Base-by-base conservation (phyloP, 2,329 filamentous ascomycete genomes). In the Achaetomium macrosporum region DNA sequence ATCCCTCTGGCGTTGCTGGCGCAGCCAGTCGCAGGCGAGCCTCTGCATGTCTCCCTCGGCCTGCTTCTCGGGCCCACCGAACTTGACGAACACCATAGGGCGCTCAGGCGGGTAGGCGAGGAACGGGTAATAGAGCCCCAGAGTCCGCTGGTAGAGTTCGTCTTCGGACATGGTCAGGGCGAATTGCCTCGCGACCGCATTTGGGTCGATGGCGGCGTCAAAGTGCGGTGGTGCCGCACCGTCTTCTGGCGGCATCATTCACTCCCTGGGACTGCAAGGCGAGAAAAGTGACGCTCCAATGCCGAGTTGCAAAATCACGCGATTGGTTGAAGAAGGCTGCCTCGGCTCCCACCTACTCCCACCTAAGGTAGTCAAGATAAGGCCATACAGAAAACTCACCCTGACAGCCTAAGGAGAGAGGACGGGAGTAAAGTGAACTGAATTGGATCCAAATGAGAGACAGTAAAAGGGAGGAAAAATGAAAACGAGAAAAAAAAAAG, bases 31-130 rank as follows among this genome's bases (percentile, higher is more conserved):
- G 11, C 11, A 47, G 13, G 50, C 50, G 10, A 52, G 37, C 50
- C 16, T 52, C 40, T 52, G 50, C 43, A 52, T 52, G 36, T 52
- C 50, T 42, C 7, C 50, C 39, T 52, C 50, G 19, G 43, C 50
- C 42, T 52, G 43, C 36, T 46, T 47, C 13, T 47, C 35, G 25
- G 37, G 17, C 9, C 37, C 29, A 33, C 50, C 50, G 5, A 36
- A 40, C 43, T 52, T 52, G 50, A 52, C 50, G 39, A 47, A 52
- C 15, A 52, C 43, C 37, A 46, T 25, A 31, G 50, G 50, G 30
- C 30, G 9, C 16, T 52, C 31, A 36, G 39, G 50, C 16, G 43
- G 55, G 52, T 42, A 49, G 37, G 47, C 20, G 35, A 48, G 31
- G 46, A 48, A 48, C 36, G 46, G 46, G 36, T 17, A 17, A 44